Base-by-base conservation (phyloP, 225 moss, liverwort and hornwort genomes). In the Sphagnum contortum region DNA sequence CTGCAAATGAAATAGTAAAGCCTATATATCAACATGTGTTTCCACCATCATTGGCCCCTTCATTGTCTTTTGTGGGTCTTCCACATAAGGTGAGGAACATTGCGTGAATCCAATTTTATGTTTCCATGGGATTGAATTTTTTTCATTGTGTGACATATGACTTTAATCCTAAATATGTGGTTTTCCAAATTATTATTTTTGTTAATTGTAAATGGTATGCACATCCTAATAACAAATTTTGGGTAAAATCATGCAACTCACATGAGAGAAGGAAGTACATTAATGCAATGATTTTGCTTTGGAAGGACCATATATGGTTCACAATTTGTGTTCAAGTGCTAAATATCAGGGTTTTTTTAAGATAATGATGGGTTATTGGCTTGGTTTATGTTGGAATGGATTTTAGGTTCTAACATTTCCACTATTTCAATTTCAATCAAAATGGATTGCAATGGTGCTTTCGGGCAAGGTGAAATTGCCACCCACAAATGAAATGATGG, bases 11-110 rank as follows among this genome's bases (percentile, higher is more conserved):
- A 48, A 85, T 83, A 50, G 91, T 93, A 45, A 75, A 66, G 63
- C 96, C 96, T 9, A 72, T 98, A 48, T 98, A 87, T 65, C 77
- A 93, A 82, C 91, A 98, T 57, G 73, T 98, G 47, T 98, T 98
- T 50, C 80, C 89, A 44, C 90, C 91, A 59, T 73, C 83, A 57
- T 66, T 91, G 29, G 96, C 88, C 72, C 92, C 92, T 11, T 73
- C 74, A 10, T 83, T 98, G 66, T 77, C 89, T 48, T 93, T 98
- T 64, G 85, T 98, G 48, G 96, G 96, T 49, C 67, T 98, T 57
- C 83, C 89, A 64, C 74, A 57, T 70, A 86, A 87, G 93, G 96
- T 96, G 68, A 4, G n/a, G n/a, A n/a, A 7, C 11, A 0, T 56
- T n/a, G 2, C 11, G 12, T 45, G 12, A 62, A 8, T 29, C 29